Conservation (phyloP, 2,329 filamentous ascomycete species). For the Botrytis pseudocinerea region DNA sequence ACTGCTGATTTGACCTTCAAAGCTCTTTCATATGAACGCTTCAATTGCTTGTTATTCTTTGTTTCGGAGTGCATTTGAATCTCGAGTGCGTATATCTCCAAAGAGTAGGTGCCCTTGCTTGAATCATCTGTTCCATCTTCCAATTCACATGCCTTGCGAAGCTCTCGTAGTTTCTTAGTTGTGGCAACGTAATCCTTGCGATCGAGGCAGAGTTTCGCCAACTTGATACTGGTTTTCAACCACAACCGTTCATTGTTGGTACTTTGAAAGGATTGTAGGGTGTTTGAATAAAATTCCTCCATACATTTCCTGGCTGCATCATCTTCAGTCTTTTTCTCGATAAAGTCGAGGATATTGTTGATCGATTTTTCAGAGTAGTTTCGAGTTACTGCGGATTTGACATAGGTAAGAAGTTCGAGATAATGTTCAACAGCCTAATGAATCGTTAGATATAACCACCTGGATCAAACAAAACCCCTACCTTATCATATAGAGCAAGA, state of each 20-base stretch:
- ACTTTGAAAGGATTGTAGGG: constrained; percentile 90
- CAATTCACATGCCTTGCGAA: constrained; percentile 85
- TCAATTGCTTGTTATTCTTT: constrained; percentile 95
- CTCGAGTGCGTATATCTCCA: constrained; percentile 94
- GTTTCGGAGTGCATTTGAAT: constrained; percentile 99
- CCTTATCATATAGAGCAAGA: constrained; percentile 83
- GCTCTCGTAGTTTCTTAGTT: constrained; percentile 79
- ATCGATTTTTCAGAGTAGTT: constrained; percentile 99
- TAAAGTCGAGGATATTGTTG: constrained; percentile 98
- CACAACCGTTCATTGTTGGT: constrained; percentile 97
- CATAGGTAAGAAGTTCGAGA: constrained; percentile 91
- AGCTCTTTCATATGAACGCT: constrained; percentile 87
- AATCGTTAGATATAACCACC: constrained; percentile 19
- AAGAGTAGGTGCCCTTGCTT: constrained; percentile 92
- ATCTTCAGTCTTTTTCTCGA: constrained; percentile 83
- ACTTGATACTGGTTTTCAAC: constrained; percentile 98
- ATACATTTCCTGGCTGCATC: constrained; percentile 76
- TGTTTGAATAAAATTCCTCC: constrained; percentile 93
- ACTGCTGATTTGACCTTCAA: constrained; percentile 94
- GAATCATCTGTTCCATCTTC: constrained; percentile 88
- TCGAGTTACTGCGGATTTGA: constrained; percentile 92
- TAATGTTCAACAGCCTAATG: constrained; percentile 85
- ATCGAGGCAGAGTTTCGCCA: constrained; percentile 87
- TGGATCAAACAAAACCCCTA: constrained; percentile 42
- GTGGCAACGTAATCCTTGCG: constrained; percentile 83